Conservation (phyloP, 2,329 filamentous ascomycete genomes). For the Penicillium sp. region DNA sequence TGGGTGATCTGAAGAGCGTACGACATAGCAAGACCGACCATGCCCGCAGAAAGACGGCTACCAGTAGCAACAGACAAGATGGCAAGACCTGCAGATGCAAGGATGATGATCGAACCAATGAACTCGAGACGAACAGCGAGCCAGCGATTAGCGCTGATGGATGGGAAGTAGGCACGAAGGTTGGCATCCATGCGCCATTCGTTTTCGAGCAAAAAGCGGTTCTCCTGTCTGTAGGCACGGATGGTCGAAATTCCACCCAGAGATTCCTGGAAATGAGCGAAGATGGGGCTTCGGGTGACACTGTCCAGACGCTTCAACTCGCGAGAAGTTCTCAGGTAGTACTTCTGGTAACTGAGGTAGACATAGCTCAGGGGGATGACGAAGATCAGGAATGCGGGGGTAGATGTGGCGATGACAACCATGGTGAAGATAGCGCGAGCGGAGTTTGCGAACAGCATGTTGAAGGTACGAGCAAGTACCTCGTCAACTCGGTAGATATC, state of each 20-base stretch:
- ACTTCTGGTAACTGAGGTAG: slow-evolving; percentile 93
- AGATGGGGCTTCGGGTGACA: slow-evolving; percentile 92
- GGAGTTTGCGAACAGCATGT: slow-evolving; percentile 85
- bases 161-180: slow-evolving; percentile 90
- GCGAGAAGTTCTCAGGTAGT: slow-evolving; percentile 93
- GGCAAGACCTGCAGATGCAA: slow-evolving; percentile 78
- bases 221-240: slow-evolving; percentile 86
- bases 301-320: slow-evolving; percentile 96
- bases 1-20: slow-evolving; percentile 97
- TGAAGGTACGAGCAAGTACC: slow-evolving; percentile 93
- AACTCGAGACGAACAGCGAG: slow-evolving; percentile 93
- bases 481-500: slow-evolving; percentile 74
- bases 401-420: slow-evolving; percentile 77
- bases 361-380: slow-evolving; percentile 78
- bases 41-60: slow-evolving; percentile 65
- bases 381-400: slow-evolving; percentile 75
- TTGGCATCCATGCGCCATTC: slow-evolving; percentile 98
- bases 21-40: slow-evolving; percentile 92
- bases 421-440: slow-evolving; percentile 80
- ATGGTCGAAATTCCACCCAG: slow-evolving; percentile 93
- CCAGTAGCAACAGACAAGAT: slow-evolving; percentile 76
- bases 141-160: slow-evolving; percentile 93
- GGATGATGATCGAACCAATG: slow-evolving; percentile 90
- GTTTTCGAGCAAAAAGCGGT: slow-evolving; percentile 86
- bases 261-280: slow-evolving; percentile 97